These are phyloP conservation scores for Mycena belliarum DNA, from an alignment of 768 basidiomycete genomes.

Conservation along the genomic window DNA sequence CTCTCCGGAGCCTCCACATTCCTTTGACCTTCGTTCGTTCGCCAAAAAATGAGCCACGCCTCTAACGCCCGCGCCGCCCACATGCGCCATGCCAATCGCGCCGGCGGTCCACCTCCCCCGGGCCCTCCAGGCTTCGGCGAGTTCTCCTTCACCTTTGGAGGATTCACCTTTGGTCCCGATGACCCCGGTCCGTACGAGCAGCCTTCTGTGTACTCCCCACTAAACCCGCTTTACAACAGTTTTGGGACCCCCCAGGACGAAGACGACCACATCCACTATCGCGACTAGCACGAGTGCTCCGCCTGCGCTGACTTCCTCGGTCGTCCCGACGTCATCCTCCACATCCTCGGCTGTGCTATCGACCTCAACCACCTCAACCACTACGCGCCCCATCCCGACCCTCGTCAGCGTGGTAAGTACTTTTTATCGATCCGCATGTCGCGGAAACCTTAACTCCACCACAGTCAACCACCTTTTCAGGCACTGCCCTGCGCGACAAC, in stretches of 20 bases:
- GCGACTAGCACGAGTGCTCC: not conserved
- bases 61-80: constrained; percentile 5
- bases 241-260: not conserved
- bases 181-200: not conserved
- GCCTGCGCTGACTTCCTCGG: not conserved
- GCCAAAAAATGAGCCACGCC: constrained; percentile 15
- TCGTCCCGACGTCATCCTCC: not conserved
- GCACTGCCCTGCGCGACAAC: constrained; percentile 9
- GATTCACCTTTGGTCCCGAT: not conserved
- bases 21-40: constrained; percentile 14
- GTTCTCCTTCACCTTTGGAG: not conserved
- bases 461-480: constrained; percentile 17
- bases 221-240: not conserved
- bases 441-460: not conserved
- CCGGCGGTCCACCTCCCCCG: constrained; percentile 5
- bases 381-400: no score
- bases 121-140: not conserved
- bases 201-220: not conserved
- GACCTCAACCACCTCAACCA: not conserved
- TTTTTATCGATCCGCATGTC: not conserved
- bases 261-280: not conserved
- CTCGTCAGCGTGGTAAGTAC: not conserved
- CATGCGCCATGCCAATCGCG: constrained; percentile 16
- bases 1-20: constrained; percentile 17
- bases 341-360: not conserved